These are phyloP conservation scores for Chamaecyparis obtusa DNA, from an alignment of 75 land plant species.

Conservation along the genomic window DNA sequence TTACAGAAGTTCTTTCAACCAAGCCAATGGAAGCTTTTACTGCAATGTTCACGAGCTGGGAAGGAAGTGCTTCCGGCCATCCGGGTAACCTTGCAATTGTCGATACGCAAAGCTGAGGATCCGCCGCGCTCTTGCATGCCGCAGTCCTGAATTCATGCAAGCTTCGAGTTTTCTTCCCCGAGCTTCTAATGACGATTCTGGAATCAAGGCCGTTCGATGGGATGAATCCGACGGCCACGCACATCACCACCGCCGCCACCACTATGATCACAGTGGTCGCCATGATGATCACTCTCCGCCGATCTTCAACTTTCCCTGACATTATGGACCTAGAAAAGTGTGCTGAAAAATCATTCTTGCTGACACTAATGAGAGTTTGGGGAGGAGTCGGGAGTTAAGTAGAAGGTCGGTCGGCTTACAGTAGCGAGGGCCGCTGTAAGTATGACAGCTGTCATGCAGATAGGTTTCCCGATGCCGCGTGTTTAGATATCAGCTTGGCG, in stretches of 20 bases:
- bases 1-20: not conserved
- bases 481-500: not conserved
- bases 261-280: not conserved
- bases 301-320: not conserved
- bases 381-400: not conserved
- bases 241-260: not conserved
- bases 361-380: not conserved
- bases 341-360: not conserved
- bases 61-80: not conserved
- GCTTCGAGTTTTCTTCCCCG: not conserved
- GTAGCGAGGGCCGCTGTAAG: no score
- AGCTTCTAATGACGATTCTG: not conserved
- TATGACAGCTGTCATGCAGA: not conserved
- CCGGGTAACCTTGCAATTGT: not conserved
- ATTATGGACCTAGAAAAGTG: not conserved
- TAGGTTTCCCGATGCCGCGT: not conserved
- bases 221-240: not conserved
- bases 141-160: not conserved
- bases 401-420: not conserved
- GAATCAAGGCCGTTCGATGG: not conserved
- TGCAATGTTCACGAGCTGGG: not conserved
- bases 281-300: not conserved
- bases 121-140: not conserved
- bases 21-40: not conserved
- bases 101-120: not conserved